Evolutionary conservation across 2,329 filamentous ascomycete species (phyloP).

Genomic region (Aspergillus hortae): DNA sequence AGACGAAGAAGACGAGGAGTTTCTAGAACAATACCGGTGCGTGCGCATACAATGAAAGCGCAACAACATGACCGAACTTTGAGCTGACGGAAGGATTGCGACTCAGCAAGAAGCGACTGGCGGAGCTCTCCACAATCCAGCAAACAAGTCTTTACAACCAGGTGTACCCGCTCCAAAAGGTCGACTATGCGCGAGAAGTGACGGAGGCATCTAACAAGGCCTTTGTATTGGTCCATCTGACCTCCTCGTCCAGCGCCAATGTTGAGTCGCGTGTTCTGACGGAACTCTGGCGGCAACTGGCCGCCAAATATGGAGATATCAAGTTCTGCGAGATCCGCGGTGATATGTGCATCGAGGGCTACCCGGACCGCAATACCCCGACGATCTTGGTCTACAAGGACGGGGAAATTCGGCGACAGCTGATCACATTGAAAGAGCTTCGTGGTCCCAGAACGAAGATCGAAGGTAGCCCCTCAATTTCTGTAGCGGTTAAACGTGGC

Average conservation of each 20-base stretch:
- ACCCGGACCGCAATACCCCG: conserved; percentile 90
- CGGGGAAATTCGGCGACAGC: conserved; percentile 84
- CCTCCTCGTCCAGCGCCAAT: conserved; percentile 73
- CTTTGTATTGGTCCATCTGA: conserved; percentile 73
- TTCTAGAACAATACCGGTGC: conserved; percentile 77
- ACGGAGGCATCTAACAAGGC: conserved; percentile 78
- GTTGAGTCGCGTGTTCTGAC: conserved; percentile 78
- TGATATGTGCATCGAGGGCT: conserved; percentile 91
- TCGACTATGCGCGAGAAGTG: conserved; percentile 86
- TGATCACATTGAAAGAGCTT: conserved; percentile 82
- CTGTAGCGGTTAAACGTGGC: background rate
- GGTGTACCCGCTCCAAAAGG: conserved; percentile 91
- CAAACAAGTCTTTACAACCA: conserved; percentile 79
- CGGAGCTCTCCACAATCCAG: conserved; percentile 71
- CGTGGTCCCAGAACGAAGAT: conserved; percentile 68
- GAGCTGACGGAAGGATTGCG: background rate
- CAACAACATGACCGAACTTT: background rate
- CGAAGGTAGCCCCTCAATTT: conserved; percentile 39
- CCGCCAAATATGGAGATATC: conserved; percentile 81
- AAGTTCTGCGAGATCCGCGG: conserved; percentile 97
- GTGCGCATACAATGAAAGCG: too few species aligned
- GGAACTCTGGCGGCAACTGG: conserved; percentile 81
- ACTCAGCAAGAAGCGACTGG: conserved; percentile 70
- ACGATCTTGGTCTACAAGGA: conserved; percentile 91
- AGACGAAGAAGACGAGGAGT: conserved; percentile 90